phyloP scores from a whole-genome alignment of 1,284 basidiomycete genomes.

The Ceratobasidium sp. region DNA sequence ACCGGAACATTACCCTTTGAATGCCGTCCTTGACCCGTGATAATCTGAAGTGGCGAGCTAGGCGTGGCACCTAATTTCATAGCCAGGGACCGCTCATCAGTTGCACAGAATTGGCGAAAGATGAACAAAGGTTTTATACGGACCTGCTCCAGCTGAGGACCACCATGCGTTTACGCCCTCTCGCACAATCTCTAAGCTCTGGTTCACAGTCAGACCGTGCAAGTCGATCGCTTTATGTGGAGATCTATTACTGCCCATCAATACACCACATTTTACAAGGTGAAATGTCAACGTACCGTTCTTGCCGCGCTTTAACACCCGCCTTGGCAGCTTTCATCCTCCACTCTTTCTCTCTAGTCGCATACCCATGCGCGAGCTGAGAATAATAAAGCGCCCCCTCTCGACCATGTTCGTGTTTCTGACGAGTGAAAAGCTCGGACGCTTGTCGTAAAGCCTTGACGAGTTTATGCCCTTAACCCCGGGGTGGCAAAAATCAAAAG shows the following conservation, averaged over 20 bases:
- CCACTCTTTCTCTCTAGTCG: constrained; percentile 44
- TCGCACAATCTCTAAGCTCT: constrained; percentile 43
- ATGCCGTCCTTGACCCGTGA: constrained; percentile 36
- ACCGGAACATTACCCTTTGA: constrained; percentile 42
- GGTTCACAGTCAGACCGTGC: constrained; percentile 44
- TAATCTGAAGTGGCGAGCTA: constrained; percentile 28
- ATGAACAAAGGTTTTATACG: neutral
- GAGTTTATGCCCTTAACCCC: neutral
- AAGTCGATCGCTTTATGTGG: constrained; percentile 43
- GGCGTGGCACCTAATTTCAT: constrained; percentile 17
- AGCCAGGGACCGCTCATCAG: no score
- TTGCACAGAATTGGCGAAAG: neutral
- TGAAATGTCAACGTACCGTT: no score
- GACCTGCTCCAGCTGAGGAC: constrained; percentile 44
- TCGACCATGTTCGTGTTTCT: constrained; percentile 40
- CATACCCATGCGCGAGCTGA: constrained; percentile 34
- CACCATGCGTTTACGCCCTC: constrained; percentile 47
- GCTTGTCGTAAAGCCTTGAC: constrained; percentile 37
- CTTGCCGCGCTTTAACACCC: constrained; percentile 32
- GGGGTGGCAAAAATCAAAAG: no score
- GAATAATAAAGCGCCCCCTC: constrained; percentile 46
- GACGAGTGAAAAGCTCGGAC: constrained; percentile 30
- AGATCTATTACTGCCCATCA: constrained; percentile 4
- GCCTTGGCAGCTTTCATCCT: constrained; percentile 45
- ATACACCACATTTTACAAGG: neutral